Conservation (phyloP, 495 filamentous ascomycete species). For the Daldinia decipiens region DNA sequence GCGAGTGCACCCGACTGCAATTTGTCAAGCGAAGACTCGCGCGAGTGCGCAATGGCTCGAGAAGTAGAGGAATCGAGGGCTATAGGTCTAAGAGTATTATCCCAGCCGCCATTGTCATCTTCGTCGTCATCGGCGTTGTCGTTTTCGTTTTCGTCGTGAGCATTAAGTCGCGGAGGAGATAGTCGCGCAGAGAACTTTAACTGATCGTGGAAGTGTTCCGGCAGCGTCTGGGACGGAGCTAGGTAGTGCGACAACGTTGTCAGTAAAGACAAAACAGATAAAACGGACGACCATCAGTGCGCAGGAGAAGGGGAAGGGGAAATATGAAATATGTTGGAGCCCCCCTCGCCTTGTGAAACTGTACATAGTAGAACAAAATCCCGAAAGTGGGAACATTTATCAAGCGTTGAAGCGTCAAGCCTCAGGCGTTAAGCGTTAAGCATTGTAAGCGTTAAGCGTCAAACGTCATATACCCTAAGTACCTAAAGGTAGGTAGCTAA, state of each 20-base stretch:
- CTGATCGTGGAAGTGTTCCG: constrained; percentile 55
- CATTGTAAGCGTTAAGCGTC: constrained; percentile 12
- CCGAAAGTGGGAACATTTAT: constrained; percentile 39
- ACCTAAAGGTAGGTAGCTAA: neutral
- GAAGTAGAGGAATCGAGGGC: constrained; percentile 48
- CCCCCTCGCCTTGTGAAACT: constrained; percentile 41
- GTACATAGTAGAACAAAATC: constrained; percentile 39
- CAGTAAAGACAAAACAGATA: constrained; percentile 33
- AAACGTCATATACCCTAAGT: constrained; percentile 16
- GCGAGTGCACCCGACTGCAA: constrained; percentile 58
- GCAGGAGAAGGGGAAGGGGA: no score
- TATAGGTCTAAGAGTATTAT: constrained; percentile 54
- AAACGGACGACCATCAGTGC: constrained; percentile 20
- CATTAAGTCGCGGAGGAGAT: constrained; percentile 55
- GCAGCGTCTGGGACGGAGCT: constrained; percentile 65
- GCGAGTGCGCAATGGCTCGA: constrained; percentile 58
- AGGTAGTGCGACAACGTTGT: constrained; percentile 42
- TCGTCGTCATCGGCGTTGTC: constrained; percentile 53
- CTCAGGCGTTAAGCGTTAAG: no score
- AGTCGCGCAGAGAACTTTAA: constrained; percentile 57
- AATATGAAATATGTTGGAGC: constrained; percentile 18
- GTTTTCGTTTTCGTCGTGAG: constrained; percentile 46
- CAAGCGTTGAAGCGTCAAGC: constrained; percentile 14
- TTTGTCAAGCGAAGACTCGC: constrained; percentile 61
- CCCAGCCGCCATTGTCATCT: constrained; percentile 49